Evolutionary conservation across 1,284 basidiomycete genomes (phyloP).

Genomic region (Cystobasidium sp.): DNA sequence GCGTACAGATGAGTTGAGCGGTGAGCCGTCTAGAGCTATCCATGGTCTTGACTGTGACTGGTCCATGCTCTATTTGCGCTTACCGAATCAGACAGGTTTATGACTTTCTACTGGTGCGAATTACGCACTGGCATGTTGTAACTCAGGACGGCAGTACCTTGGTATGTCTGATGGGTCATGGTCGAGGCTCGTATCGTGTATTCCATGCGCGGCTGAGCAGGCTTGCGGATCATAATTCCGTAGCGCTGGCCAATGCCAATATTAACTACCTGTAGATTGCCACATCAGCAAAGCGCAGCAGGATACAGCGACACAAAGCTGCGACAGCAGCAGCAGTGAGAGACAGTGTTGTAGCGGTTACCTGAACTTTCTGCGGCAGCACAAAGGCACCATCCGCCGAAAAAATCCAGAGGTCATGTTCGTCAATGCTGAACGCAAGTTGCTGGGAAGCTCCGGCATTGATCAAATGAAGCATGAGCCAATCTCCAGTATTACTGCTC

Average conservation of each 20-base stretch:
- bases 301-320: constrained; percentile 15
- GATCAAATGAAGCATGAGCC: constrained; percentile 20
- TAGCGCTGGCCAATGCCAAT: constrained; percentile 15
- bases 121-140: constrained; percentile 12
- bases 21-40: constrained; percentile 15
- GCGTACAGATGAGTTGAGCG: constrained; percentile 15
- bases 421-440: constrained; percentile 25
- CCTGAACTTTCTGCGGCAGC: constrained; percentile 23
- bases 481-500: constrained; percentile 17
- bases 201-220: constrained; percentile 11
- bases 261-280: constrained; percentile 14
- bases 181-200: constrained; percentile 15
- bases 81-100: constrained; percentile 14
- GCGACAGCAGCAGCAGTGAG: constrained; percentile 14
- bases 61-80: constrained; percentile 8
- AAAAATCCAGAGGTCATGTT: constrained; percentile 18
- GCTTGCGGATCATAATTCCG: constrained; percentile 15
- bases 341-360: constrained; percentile 12
- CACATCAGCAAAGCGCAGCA: constrained; percentile 13
- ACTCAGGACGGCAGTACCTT: constrained; percentile 15
- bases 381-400: constrained; percentile 25
- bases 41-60: constrained; percentile 15
- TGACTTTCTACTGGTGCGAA: constrained; percentile 14
- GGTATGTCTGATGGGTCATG: constrained; percentile 15
- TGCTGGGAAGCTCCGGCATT: constrained; percentile 20